A percentile compares a stretch with the other conserved stretches of the same genome.
Conservation (phyloP, 1,284 basidiomycete species). For the Ganoderma sinense region DNA sequence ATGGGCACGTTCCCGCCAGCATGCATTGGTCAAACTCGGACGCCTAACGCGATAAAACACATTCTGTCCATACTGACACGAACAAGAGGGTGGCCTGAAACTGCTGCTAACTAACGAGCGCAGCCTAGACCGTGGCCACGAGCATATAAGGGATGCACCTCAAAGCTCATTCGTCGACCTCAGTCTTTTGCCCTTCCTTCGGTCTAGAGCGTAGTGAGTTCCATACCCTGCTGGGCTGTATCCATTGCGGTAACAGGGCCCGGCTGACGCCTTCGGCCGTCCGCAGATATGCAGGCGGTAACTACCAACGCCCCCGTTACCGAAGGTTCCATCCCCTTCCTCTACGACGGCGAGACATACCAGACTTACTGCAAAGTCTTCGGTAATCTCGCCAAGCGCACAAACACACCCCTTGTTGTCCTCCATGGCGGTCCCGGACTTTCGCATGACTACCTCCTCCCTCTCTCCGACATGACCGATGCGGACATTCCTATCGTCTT, state of each 20-base stretch:
- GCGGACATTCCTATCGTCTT: slow-evolving; percentile 39
- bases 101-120: not conserved
- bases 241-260: not conserved
- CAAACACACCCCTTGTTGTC: slow-evolving; percentile 29
- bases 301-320: slow-evolving; percentile 6
- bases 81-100: not conserved
- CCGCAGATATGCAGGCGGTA: slow-evolving; percentile 3
- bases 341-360: slow-evolving; percentile 31
- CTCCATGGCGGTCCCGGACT: slow-evolving; percentile 38
- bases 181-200: not conserved
- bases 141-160: not conserved
- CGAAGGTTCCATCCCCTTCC: slow-evolving; percentile 32
- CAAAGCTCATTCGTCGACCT: not conserved
- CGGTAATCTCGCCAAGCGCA: slow-evolving; percentile 25
- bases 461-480: slow-evolving; percentile 34
- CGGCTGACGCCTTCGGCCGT: not conserved
- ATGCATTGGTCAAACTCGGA: not conserved
- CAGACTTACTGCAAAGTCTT: slow-evolving; percentile 32
- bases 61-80: not conserved
- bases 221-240: not conserved
- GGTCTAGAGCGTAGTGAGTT: not conserved
- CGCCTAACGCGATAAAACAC: not conserved
- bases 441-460: slow-evolving; percentile 35
- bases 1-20: not conserved
- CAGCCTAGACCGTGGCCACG: not conserved